Base-by-base conservation (phyloP, 2,329 filamentous ascomycete genomes). In the Penicillium digitatum region DNA sequence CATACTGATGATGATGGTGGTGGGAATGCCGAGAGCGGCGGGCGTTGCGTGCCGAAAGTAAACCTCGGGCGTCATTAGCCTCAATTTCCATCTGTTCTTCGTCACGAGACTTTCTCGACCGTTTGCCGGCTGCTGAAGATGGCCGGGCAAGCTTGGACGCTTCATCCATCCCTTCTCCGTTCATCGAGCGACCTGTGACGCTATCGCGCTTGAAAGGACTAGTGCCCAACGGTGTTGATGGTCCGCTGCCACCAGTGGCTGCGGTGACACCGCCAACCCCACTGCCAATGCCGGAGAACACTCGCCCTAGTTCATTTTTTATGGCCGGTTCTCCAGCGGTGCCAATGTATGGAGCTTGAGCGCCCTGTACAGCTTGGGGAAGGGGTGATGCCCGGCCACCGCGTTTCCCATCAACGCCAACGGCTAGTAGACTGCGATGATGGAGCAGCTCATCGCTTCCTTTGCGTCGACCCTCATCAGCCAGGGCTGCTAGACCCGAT, bases 241-340 rank as follows among this genome's bases (percentile, higher is more conserved):
- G 76, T 16, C 79, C 78, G 60, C 79, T 80, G n/a, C 72, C 76
- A 34, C 76, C 74, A 32, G 78, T 74, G 14, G 74, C 73, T 40
- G 75, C 76, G 20, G 79, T 79, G 27, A 76, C 74, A 59, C 79
- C 80, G 29, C 83, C 83, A 18, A 87, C 78, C 34, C 86, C 86
- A 70, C 84, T 86, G 16, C 86, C 92, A 62, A 97, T 90, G n/a
- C 93, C 93, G 18, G 90, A 90, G 74, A 96, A 96, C 81, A 96
- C 95, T 59, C 90, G 87, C 27, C 92, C 92, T 70, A 96, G 92
- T 70, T 96, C 93, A 69, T 87, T 95, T 79, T 96, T 96, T 68
- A 96, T 95, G 40, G 88, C 88, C 11, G 90, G 88, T 70, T 96
- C 91, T 16, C 87, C 88, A 14, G 86, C 84, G 6, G 90, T 89